Evolutionary conservation across 495 filamentous ascomycete species (phyloP).

Genomic region (Lineolata rhizophorae): DNA sequence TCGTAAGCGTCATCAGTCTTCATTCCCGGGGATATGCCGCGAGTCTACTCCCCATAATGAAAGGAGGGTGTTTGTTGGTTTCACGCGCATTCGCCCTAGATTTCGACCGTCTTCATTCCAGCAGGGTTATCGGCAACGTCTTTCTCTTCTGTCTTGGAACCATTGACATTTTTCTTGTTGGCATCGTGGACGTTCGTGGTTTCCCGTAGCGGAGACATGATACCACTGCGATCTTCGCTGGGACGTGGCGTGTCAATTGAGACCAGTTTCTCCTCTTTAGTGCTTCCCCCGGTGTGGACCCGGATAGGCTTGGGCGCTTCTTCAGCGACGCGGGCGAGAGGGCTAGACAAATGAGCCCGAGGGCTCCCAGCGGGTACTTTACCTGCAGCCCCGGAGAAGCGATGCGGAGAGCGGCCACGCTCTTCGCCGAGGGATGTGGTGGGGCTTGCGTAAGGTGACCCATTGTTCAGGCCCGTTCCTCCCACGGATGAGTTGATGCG

Average conservation of each 20-base stretch:
- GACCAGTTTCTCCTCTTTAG: slow-evolving; percentile 14
- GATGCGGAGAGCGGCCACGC: slow-evolving; percentile 18
- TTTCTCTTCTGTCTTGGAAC: background rate
- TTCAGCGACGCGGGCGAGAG: slow-evolving; percentile 20
- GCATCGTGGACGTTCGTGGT: slow-evolving; percentile 4
- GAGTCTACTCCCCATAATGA: too few species aligned
- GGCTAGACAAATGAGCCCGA: slow-evolving; percentile 15
- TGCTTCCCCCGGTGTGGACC: slow-evolving; percentile 7
- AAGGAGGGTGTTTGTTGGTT: too few species aligned
- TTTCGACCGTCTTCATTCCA: slow-evolving; percentile 14
- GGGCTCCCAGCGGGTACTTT: slow-evolving; percentile 13
- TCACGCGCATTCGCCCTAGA: too few species aligned
- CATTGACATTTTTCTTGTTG: slow-evolving; percentile 4
- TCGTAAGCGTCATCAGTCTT: too few species aligned
- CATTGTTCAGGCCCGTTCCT: slow-evolving; percentile 6
- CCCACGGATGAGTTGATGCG: slow-evolving; percentile 17
- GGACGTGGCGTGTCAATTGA: slow-evolving; percentile 15
- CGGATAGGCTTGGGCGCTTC: slow-evolving; percentile 13
- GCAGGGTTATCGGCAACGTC: slow-evolving; percentile 1
- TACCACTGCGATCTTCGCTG: slow-evolving; percentile 9
- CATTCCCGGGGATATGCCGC: too few species aligned
- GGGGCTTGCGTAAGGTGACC: slow-evolving; percentile 17
- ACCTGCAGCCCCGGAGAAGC: slow-evolving; percentile 11
- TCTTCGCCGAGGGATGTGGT: slow-evolving; percentile 8
- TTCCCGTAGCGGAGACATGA: slow-evolving; percentile 8